These are phyloP conservation scores for Dioscorea dumetorum DNA, from an alignment of 106 monocot genomes.

Conservation along the genomic window DNA sequence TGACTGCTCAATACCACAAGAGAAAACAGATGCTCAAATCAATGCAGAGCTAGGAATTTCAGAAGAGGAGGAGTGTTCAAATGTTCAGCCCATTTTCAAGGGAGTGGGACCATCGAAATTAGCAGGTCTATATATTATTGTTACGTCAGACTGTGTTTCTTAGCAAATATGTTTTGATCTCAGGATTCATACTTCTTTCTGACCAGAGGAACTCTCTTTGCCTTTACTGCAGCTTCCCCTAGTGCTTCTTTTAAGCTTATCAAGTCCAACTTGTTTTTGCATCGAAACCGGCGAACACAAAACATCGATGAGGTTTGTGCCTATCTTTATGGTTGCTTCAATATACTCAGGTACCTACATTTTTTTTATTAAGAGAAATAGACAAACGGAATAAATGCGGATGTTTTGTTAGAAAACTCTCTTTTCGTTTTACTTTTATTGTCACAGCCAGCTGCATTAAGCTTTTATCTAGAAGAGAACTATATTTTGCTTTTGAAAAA, in stretches of 20 bases:
- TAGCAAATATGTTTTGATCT: not conserved
- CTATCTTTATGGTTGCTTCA: not conserved
- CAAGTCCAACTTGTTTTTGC: conserved; percentile 74
- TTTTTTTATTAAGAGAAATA: no score
- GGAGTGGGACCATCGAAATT: conserved; percentile 16
- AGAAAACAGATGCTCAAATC: conserved; percentile 85
- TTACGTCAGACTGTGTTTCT: not conserved
- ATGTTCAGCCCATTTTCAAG: conserved; percentile 8
- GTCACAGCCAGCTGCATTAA: no score
- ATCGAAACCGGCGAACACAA: conserved; percentile 72
- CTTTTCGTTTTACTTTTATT: no score
- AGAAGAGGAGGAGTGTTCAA: conserved; percentile 55
- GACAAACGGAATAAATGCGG: no score
- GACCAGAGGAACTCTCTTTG: not conserved
- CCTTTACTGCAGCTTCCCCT: conserved; percentile 24
- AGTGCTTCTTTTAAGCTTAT: conserved; percentile 49
- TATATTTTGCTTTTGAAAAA: no score
- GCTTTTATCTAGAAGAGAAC: no score
- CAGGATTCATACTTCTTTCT: not conserved
- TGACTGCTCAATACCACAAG: conserved; percentile 87
- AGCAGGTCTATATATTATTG: conserved; percentile 25
- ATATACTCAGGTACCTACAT: no score
- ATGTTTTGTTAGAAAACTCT: no score
- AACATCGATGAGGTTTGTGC: conserved; percentile 82
- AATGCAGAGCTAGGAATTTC: conserved; percentile 83